Conservation (phyloP, 495 filamentous ascomycete species). For the Penicillium salamii region DNA sequence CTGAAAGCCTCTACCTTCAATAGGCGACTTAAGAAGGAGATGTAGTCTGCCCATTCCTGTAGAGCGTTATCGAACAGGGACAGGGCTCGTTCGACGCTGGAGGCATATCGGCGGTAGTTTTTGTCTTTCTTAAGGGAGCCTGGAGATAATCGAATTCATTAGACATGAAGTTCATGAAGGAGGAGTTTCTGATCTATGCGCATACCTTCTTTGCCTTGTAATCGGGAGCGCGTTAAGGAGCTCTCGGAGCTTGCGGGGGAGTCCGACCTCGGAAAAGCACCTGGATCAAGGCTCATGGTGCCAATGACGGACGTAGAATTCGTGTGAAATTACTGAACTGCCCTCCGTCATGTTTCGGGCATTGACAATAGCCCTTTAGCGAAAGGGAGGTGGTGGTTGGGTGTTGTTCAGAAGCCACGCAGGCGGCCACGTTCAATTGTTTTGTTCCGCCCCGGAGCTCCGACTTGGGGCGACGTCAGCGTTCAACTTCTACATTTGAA, state of each 20-base stretch:
- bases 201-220: conserved; percentile 51
- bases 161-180: background rate
- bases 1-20: conserved; percentile 65
- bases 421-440: conserved; percentile 28
- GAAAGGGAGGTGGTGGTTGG: conserved; percentile 13
- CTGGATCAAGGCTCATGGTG: conserved; percentile 71
- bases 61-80: conserved; percentile 87
- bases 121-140: conserved; percentile 81
- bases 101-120: conserved; percentile 85
- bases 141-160: conserved; percentile 27
- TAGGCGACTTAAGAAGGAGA: conserved; percentile 88
- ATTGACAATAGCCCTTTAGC: conserved; percentile 19
- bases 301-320: conserved; percentile 29
- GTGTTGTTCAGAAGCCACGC: conserved; percentile 25
- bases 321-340: conserved; percentile 17
- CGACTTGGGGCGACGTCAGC: conserved; percentile 20
- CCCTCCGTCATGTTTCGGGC: conserved; percentile 40
- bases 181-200: background rate
- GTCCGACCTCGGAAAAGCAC: conserved; percentile 60
- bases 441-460: conserved; percentile 28
- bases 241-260: conserved; percentile 77
- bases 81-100: conserved; percentile 81
- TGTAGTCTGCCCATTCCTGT: conserved; percentile 99
- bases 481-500: conserved; percentile 8
- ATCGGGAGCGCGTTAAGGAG: conserved; percentile 62